Conservation (phyloP, 345 rosid genomes). For the Carallia brachiata region DNA sequence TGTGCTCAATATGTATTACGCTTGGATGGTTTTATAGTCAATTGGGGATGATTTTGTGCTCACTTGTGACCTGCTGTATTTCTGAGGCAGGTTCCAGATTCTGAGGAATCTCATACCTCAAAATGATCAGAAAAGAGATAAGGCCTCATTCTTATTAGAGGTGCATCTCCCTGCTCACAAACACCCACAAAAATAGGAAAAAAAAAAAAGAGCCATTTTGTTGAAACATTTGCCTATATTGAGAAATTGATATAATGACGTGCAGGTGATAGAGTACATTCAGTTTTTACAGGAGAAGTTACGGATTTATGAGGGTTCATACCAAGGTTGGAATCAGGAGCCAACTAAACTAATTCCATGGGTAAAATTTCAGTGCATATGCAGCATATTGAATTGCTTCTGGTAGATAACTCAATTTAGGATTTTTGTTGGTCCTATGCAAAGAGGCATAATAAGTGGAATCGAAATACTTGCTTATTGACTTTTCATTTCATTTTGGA, state of each 20-base stretch:
- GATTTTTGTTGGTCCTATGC: too few species aligned
- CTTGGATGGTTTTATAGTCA: background rate
- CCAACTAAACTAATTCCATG: slow-evolving; percentile 26
- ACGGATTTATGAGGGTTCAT: slow-evolving; percentile 26
- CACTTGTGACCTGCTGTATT: background rate
- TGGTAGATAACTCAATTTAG: background rate
- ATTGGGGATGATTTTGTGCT: background rate
- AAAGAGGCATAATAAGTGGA: background rate
- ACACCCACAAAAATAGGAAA: too few species aligned
- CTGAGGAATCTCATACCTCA: slow-evolving; percentile 32
- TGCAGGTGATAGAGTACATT: slow-evolving; percentile 38
- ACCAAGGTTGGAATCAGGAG: slow-evolving; percentile 27
- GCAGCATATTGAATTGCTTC: background rate
- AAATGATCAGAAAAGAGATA: slow-evolving; percentile 37
- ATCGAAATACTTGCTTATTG: background rate
- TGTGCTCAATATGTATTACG: background rate
- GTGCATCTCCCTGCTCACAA: background rate
- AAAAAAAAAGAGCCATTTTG: background rate
- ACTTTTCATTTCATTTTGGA: background rate
- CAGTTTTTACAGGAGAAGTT: slow-evolving; percentile 32
- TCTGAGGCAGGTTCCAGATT: slow-evolving; percentile 30
- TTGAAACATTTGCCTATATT: background rate
- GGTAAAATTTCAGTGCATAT: slow-evolving; percentile 18
- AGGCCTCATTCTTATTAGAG: slow-evolving; percentile 36
- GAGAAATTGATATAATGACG: background rate